Evolutionary conservation across 148 eudicot species (phyloP).

Genomic region (Limonium bicolor): DNA sequence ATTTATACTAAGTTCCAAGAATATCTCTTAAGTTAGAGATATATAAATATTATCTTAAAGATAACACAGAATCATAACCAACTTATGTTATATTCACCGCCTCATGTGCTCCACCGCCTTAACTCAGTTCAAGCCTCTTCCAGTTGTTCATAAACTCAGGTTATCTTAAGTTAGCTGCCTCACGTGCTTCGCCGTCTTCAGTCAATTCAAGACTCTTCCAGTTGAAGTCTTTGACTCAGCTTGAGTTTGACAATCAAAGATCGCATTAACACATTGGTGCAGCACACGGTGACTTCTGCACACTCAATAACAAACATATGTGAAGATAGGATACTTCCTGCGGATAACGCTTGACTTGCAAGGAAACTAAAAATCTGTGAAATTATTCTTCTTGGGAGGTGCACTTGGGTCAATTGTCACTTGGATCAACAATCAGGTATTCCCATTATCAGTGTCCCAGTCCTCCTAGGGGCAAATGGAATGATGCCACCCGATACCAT

Average conservation of each 20-base stretch:
- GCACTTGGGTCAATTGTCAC: constrained; percentile 59
- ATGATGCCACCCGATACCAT: constrained; percentile 73
- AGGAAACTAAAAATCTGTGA: constrained; percentile 66
- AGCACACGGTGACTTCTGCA: constrained; percentile 75
- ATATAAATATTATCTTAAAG: too few species aligned
- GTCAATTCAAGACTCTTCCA: constrained; percentile 1
- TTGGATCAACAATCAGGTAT: constrained; percentile 78
- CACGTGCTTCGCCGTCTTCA: too few species aligned
- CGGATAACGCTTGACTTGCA: constrained; percentile 64
- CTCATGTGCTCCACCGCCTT: too few species aligned
- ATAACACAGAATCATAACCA: too few species aligned
- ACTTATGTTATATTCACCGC: too few species aligned
- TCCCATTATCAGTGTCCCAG: constrained; percentile 74
- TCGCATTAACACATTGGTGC: constrained; percentile 50
- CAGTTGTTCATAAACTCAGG: too few species aligned
- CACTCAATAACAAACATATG: constrained; percentile 64
- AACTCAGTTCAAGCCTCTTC: too few species aligned
- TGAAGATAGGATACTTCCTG: constrained; percentile 57
- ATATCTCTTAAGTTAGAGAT: too few species aligned
- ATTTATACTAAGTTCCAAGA: too few species aligned
- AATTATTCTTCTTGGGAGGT: constrained; percentile 91
- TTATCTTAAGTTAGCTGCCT: too few species aligned
- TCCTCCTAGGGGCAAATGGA: constrained; percentile 80
- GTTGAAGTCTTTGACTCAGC: constrained; percentile 8
- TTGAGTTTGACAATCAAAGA: too few species aligned